Percentiles rank a stretch among this genome's conserved stretches.
These are phyloP conservation scores for Gyromitra esculenta DNA, from an alignment of 2,329 filamentous ascomycete species.

Conservation along the genomic window DNA sequence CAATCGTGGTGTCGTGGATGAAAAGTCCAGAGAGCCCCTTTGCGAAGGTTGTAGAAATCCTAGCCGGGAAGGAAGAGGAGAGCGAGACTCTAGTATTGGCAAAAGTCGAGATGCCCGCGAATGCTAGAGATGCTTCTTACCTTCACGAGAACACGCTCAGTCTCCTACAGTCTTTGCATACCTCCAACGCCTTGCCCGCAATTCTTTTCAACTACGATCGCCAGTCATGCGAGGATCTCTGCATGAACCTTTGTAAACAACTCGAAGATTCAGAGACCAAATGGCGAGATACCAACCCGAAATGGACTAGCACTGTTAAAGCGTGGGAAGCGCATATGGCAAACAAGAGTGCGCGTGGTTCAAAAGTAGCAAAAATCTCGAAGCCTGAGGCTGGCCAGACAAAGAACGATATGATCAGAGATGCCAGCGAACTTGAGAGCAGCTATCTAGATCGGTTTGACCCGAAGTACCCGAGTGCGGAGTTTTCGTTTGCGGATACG, in stretches of 20 bases:
- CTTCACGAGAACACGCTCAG: constrained; percentile 63
- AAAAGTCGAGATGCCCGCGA: background rate
- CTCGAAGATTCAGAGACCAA: constrained; percentile 67
- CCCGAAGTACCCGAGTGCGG: constrained; percentile 70
- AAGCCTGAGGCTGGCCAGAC: constrained; percentile 61
- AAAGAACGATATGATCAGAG: constrained; percentile 65
- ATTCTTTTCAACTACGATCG: constrained; percentile 83
- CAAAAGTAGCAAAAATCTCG: constrained; percentile 61
- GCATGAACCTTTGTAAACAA: constrained; percentile 65
- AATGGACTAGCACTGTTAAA: constrained; percentile 71
- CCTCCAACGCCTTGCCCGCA: constrained; percentile 73
- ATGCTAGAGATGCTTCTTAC: constrained; percentile 19
- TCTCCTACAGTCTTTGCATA: constrained; percentile 70
- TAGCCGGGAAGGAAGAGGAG: constrained; percentile 57
- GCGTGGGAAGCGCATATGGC: constrained; percentile 65
- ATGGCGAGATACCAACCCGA: constrained; percentile 68
- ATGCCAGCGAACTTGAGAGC: constrained; percentile 67
- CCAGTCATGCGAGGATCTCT: constrained; percentile 70
- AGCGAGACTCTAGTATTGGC: background rate
- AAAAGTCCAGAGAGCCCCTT: constrained; percentile 66
- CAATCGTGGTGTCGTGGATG: constrained; percentile 70
- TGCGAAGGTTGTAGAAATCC: constrained; percentile 64
- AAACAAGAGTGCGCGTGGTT: constrained; percentile 65
- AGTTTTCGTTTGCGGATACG: constrained; percentile 73
- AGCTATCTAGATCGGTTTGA: constrained; percentile 73